A percentile compares a stretch with the other conserved stretches of the same genome.
Conservation (phyloP, 2,329 filamentous ascomycete genomes). For the Dissoconium aciculare region DNA sequence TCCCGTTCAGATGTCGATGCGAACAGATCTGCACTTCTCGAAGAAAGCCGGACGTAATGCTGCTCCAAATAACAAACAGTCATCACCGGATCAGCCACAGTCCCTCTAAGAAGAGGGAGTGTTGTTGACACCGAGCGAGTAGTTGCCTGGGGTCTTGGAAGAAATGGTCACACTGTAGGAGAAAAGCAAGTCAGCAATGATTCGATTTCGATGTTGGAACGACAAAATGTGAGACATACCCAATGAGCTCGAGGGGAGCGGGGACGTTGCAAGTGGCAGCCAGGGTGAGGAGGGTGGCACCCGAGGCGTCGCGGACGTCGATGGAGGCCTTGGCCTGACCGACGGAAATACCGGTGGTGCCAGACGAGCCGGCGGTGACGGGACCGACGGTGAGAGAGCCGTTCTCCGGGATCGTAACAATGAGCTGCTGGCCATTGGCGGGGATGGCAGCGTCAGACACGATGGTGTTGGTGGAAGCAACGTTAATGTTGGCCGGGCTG, state of each 20-base stretch:
- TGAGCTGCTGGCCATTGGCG: background rate
- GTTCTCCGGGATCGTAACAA: constrained; percentile 1
- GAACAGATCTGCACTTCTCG: too few relatives aligned
- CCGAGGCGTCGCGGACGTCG: background rate
- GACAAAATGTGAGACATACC: constrained; percentile 3
- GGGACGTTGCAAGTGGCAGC: constrained; percentile 3
- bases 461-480: constrained; percentile 1
- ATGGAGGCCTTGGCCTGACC: constrained; percentile 2
- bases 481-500: constrained; percentile 2
- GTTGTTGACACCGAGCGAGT: background rate
- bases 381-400: constrained; percentile 3
- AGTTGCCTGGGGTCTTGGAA: background rate
- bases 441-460: background rate
- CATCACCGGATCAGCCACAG: too few relatives aligned
- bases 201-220: background rate
- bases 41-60: too few relatives aligned
- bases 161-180: background rate
- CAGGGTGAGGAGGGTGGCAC: constrained; percentile 1
- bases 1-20: too few relatives aligned
- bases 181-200: background rate
- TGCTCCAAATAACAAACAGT: too few relatives aligned
- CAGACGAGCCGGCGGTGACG: constrained; percentile 2
- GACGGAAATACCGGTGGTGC: constrained; percentile 1
- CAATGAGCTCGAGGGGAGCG: constrained; percentile 3
- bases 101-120: too few relatives aligned